Conservation (phyloP, 2,329 filamentous ascomycete species). For the Fusarium longipes region DNA sequence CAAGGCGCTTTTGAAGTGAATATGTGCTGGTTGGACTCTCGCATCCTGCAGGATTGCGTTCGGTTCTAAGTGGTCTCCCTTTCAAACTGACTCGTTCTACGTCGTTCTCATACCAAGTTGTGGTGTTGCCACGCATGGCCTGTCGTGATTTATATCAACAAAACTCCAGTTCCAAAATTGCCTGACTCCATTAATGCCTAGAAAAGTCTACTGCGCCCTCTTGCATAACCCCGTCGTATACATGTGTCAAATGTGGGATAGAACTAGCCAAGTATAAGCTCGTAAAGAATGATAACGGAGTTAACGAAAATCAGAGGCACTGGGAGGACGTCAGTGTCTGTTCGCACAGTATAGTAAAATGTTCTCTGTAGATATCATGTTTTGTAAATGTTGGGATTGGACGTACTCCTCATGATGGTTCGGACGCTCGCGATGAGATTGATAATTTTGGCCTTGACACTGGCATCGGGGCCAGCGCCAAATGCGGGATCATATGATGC, state of each 20-base stretch:
- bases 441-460: conserved; percentile 86
- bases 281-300: conserved; percentile 83
- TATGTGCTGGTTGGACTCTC: background rate
- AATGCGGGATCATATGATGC: conserved; percentile 80
- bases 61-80: background rate
- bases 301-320: conserved; percentile 89
- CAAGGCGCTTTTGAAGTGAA: conserved; percentile 16
- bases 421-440: conserved; percentile 91
- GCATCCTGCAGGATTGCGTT: background rate
- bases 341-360: background rate
- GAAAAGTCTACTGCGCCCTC: conserved; percentile 34
- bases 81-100: background rate
- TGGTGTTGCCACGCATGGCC: conserved; percentile 3
- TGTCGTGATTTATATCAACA: conserved; percentile 25
- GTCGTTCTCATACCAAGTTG: conserved; percentile 15
- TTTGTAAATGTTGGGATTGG: background rate
- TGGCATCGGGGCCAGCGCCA: conserved; percentile 76
- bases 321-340: conserved; percentile 51
- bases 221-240: conserved; percentile 14
- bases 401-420: conserved; percentile 88
- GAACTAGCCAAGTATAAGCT: conserved; percentile 76
- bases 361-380: background rate
- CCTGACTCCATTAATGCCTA: conserved; percentile 40
- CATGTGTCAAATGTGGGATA: background rate
- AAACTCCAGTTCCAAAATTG: conserved; percentile 36